Evolutionary conservation across 345 rosid genomes (phyloP).

Genomic region (Passiflora organensis): DNA sequence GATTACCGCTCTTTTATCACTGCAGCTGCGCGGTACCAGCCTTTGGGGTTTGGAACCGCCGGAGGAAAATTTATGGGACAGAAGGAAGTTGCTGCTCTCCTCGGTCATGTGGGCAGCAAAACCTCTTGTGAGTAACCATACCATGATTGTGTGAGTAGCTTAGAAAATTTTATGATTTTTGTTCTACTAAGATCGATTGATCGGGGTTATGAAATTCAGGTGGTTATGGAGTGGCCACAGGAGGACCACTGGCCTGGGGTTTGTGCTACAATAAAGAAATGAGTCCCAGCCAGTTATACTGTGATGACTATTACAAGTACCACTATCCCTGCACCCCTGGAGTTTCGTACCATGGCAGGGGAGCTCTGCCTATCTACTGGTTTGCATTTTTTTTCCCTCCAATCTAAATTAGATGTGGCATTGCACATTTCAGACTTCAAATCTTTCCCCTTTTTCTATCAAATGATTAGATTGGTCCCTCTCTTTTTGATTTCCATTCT

Average conservation of each 20-base stretch:
- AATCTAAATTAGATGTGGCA: too few relatives aligned
- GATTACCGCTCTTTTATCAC: constrained; percentile 23
- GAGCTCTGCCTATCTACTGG: constrained; percentile 82
- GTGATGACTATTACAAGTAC: constrained; percentile 64
- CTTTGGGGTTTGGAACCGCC: constrained; percentile 24
- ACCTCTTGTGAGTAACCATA: constrained; percentile 16
- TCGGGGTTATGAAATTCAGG: constrained; percentile 30
- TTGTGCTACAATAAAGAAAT: constrained; percentile 82
- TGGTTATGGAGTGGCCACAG: constrained; percentile 90
- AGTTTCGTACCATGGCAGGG: constrained; percentile 78
- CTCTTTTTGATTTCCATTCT: background rate
- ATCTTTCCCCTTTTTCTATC: too few relatives aligned
- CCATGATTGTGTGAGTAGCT: background rate
- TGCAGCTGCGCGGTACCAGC: constrained; percentile 23
- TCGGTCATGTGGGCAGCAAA: constrained; percentile 28
- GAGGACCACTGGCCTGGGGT: constrained; percentile 92
- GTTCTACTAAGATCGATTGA: background rate
- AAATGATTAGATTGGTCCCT: background rate
- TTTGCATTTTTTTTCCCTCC: constrained; percentile 13
- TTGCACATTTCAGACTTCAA: too few relatives aligned
- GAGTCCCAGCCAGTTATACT: constrained; percentile 69
- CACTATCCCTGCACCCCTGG: constrained; percentile 78
- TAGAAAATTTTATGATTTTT: background rate
- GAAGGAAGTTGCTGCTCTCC: constrained; percentile 30
- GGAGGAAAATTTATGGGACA: constrained; percentile 17